Base-by-base conservation (phyloP, 2,329 filamentous ascomycete genomes). In the Venturia effusa region DNA sequence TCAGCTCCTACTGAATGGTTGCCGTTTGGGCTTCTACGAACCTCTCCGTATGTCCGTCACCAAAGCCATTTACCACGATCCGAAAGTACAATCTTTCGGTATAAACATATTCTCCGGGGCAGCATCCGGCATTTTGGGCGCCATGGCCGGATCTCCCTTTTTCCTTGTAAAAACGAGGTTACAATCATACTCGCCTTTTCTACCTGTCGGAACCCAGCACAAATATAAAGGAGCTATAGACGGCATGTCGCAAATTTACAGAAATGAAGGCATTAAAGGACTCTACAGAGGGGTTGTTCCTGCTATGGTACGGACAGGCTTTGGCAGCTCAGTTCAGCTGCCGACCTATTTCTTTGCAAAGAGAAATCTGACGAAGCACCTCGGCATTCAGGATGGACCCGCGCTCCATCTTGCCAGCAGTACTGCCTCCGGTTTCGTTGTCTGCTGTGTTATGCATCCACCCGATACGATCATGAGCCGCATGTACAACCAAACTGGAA, bases 261-360 rank as follows among this genome's bases (percentile, higher is more conserved):
- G 77, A 19, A 77, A 78, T 2, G 94, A 97, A 75, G 94, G 94
- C 1, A 71, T 93, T 40, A 80, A 79, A 63, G 94, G 94, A 1
- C 77, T 97, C 30, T 99, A 97, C 77, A 84, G 94, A 64, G 94
- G 94, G 64, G 90, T 97, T 1, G 88, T 86, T 3, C 93, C 94
- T 3, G 92, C 94, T 27, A 97, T 97, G 90, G 90, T 99, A 67
- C 83, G 94, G 65, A 99, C 94, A 0, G 93, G 93, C 30, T 97
- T 96, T 70, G 94, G 94, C 61, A 96, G 90, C 76, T 94, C 91
- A 6, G 94, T 97, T 13, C 94, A 99, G 78, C 81, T 99, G 66
- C 94, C 94, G 1, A 99, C 94, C 41, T 99, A 99, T 76, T 99
- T 97, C 78, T 94, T 97, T 70, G 94, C 93, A 15, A 99, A 99